Conservation (phyloP, 352 stramenopile species). For the Blastocystis sp. region DNA sequence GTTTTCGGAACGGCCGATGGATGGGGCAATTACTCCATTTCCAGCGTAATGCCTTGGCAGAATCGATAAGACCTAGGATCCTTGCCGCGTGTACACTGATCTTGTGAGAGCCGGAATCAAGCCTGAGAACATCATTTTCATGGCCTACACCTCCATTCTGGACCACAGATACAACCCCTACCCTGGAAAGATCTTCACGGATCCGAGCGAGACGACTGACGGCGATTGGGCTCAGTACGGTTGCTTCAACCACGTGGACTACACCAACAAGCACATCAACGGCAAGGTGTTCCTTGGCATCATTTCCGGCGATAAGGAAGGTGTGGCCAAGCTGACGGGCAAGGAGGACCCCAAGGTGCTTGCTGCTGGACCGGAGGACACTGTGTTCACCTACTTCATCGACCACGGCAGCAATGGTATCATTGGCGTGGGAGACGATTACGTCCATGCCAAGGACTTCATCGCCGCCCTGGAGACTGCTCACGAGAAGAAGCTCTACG, state of each 20-base stretch:
- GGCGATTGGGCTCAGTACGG: slow-evolving; percentile 59
- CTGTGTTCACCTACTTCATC: too few species aligned
- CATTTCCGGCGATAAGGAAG: slow-evolving; percentile 37
- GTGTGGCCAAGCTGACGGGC: neutral
- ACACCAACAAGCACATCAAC: slow-evolving; percentile 40
- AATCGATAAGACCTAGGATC: too few species aligned
- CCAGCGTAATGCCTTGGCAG: too few species aligned
- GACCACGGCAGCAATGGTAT: slow-evolving; percentile 26
- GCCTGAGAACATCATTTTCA: slow-evolving; percentile 3
- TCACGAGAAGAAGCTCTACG: neutral
- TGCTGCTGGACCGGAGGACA: too few species aligned
- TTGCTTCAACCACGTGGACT: slow-evolving; percentile 63
- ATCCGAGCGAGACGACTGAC: slow-evolving; percentile 27
- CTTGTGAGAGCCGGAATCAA: too few species aligned
- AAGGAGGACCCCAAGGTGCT: neutral
- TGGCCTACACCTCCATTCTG: slow-evolving; percentile 34
- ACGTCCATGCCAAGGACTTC: slow-evolving; percentile 2
- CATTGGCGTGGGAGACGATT: slow-evolving; percentile 32
- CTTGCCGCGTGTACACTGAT: too few species aligned
- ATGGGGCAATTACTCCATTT: too few species aligned
- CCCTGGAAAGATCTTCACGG: slow-evolving; percentile 57
- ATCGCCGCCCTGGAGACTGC: slow-evolving; percentile 18
- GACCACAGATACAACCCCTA: slow-evolving; percentile 27
- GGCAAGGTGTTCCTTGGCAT: slow-evolving; percentile 20
- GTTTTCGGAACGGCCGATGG: too few species aligned